Conservation (phyloP, 2,329 filamentous ascomycete species). For the Gaeumannomyces tritici region DNA sequence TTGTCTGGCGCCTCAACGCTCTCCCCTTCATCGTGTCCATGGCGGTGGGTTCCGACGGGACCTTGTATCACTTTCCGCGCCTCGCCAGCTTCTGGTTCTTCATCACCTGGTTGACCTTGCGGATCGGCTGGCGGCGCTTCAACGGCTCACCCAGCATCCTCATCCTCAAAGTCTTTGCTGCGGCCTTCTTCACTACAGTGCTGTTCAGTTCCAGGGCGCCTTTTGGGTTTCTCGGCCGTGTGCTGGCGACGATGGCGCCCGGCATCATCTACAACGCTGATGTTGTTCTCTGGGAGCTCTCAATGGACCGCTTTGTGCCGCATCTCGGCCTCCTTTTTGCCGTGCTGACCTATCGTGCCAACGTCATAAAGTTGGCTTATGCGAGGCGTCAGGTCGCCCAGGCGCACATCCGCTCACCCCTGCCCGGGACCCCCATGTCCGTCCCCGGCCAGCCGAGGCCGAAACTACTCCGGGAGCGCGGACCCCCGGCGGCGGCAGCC, state of each 20-base stretch:
- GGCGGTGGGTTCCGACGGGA: slow-evolving; percentile 45
- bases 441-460: background rate
- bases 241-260: background rate
- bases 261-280: background rate
- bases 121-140: slow-evolving; percentile 21
- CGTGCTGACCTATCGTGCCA: slow-evolving; percentile 4
- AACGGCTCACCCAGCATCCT: slow-evolving; percentile 29
- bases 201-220: background rate
- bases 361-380: slow-evolving; percentile 1
- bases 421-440: background rate
- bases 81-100: slow-evolving; percentile 54
- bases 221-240: slow-evolving; percentile 5
- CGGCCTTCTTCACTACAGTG: slow-evolving; percentile 4
- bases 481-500: background rate
- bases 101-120: slow-evolving; percentile 42
- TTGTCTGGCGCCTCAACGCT: slow-evolving; percentile 48
- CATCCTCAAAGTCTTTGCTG: background rate
- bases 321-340: slow-evolving; percentile 8
- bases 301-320: slow-evolving; percentile 6
- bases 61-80: slow-evolving; percentile 49
- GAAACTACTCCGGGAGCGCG: background rate
- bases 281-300: slow-evolving; percentile 4
- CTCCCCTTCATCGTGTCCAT: slow-evolving; percentile 43
- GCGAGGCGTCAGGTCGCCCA: background rate
- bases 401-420: background rate